Base-by-base conservation (phyloP, 2,329 filamentous ascomycete genomes). In the Colletotrichum cuscutae region DNA sequence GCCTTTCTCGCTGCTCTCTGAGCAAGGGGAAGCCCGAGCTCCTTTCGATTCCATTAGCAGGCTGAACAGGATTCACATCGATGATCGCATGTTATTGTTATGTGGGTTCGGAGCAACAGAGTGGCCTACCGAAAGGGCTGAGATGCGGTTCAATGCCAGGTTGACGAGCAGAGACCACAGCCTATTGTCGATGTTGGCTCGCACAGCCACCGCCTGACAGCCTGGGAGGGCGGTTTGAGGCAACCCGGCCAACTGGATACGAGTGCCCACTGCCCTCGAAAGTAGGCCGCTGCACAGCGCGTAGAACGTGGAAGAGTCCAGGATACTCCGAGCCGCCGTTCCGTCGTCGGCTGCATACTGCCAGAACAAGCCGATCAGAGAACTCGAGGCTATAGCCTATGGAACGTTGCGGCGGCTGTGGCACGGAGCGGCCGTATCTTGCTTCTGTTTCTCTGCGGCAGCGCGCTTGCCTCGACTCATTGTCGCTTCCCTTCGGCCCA, bases 151-250 rank as follows among this genome's bases (percentile, higher is more conserved):
- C n/a, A 30, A 19, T 22, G 32, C 46, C 30, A 35, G 65, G 42
- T 42, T 30, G 65, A 63, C 30, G 28, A 72, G 71, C 71, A 70
- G 60, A 70, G 66, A 32, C 71, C 71, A 70, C 35, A 65, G 46
- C 54, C 66, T 64, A 70, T 30, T 68, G 64, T 63, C 54, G 58
- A 46, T 30, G 35, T 46, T 65, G 35, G 62, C 52, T 24, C 4
- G 60, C 66, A 60, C 70, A 70, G 66, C 70, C 70, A 70, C 66
- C 66, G 35, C 62, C 71, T 65, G 66, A 61, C 60, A 60, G 60
- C 65, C 58, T 28, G 26, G 28, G 13, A 68, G 65, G 37, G n/a
- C 26, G 59, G 42, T 32, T 52, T 35, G 60, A 70, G 58, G 59
- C 58, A 69, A 42, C 46, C 66, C 56, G 22, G 28, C 66, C 56